Evolutionary conservation across 371 early-diverging fungal species (phyloP).

Genomic region (Dinochytrium kinnereticum): DNA sequence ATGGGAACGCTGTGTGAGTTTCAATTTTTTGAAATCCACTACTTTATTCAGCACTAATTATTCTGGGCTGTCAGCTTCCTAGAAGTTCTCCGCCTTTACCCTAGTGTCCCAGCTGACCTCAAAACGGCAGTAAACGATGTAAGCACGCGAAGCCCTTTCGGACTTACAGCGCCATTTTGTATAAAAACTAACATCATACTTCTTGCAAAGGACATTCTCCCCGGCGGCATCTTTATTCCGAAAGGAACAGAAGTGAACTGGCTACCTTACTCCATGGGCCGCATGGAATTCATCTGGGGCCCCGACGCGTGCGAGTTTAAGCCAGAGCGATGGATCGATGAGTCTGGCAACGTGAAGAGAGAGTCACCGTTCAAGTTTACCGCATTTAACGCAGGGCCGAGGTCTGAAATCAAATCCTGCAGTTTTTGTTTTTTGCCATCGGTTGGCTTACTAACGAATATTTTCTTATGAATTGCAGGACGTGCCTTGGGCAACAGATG

Average conservation of each 20-base stretch:
- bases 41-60: neutral
- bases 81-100: slow-evolving; percentile 73
- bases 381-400: slow-evolving; percentile 63
- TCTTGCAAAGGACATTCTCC: slow-evolving; percentile 65
- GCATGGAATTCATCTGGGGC: slow-evolving; percentile 63
- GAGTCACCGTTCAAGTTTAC: slow-evolving; percentile 48
- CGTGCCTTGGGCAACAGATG: slow-evolving; percentile 58
- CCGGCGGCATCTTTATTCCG: slow-evolving; percentile 65
- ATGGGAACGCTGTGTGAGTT: slow-evolving; percentile 24
- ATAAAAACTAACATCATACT: too few relatives aligned
- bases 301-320: slow-evolving; percentile 58
- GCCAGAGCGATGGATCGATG: slow-evolving; percentile 65
- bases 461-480: slow-evolving; percentile 31
- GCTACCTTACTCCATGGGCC: slow-evolving; percentile 61
- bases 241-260: slow-evolving; percentile 47
- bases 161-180: too few relatives aligned
- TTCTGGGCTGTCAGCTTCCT: slow-evolving; percentile 35
- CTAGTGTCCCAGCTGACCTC: slow-evolving; percentile 67
- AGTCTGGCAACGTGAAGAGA: slow-evolving; percentile 9
- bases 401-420: slow-evolving; percentile 1
- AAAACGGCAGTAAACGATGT: slow-evolving; percentile 57
- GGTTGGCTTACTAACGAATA: neutral
- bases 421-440: neutral
- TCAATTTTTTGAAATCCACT: neutral
- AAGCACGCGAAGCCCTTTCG: neutral